A percentile compares a stretch with the other conserved stretches of the same genome.
Evolutionary conservation across 2,329 filamentous ascomycete genomes (phyloP).

Genomic region (Botrytis cinerea): DNA sequence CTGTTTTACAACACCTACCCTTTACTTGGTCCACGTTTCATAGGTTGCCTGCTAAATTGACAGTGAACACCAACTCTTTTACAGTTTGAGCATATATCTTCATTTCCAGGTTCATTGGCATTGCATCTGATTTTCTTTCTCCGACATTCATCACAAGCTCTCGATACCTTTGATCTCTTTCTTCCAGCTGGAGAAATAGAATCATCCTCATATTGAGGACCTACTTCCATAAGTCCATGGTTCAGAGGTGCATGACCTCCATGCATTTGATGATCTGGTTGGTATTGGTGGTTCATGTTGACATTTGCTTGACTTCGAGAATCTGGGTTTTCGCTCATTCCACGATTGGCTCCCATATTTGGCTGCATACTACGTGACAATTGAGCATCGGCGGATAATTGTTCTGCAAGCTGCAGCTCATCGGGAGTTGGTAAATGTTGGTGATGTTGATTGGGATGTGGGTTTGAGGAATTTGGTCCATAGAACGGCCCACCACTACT

Average conservation of each 20-base stretch:
- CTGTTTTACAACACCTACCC: slow-evolving; percentile 55
- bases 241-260: slow-evolving; percentile 28
- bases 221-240: slow-evolving; percentile 42
- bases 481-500: slow-evolving; percentile 38
- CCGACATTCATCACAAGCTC: slow-evolving; percentile 86
- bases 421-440: slow-evolving; percentile 43
- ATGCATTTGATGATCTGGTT: slow-evolving; percentile 40
- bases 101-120: slow-evolving; percentile 70
- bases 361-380: slow-evolving; percentile 49
- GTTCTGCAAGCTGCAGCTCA: slow-evolving; percentile 39
- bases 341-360: slow-evolving; percentile 45
- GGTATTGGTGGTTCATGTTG: slow-evolving; percentile 39
- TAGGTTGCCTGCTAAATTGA: slow-evolving; percentile 82
- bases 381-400: slow-evolving; percentile 41
- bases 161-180: slow-evolving; percentile 83
- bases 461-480: slow-evolving; percentile 30
- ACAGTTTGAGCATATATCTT: slow-evolving; percentile 79
- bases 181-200: slow-evolving; percentile 56
- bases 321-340: slow-evolving; percentile 45
- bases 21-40: slow-evolving; percentile 88
- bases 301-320: slow-evolving; percentile 42
- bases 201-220: slow-evolving; percentile 48
- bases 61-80: slow-evolving; percentile 74
- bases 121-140: slow-evolving; percentile 91
- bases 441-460: slow-evolving; percentile 35